Conservation (phyloP, 768 basidiomycete species). For the Podaxis mareebaensis region DNA sequence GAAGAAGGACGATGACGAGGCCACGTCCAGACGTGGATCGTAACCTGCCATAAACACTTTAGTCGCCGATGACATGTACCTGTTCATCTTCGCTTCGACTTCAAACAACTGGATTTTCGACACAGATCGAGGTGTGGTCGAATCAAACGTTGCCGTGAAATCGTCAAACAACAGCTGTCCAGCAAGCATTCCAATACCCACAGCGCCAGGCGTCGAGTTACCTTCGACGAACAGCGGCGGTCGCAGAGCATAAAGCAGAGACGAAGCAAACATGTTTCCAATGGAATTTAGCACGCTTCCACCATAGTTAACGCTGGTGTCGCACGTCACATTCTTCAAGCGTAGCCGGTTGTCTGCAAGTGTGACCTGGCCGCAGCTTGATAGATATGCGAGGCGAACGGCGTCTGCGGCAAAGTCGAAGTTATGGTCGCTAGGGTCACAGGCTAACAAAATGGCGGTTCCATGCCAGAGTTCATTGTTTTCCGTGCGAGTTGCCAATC, state of each 20-base stretch:
- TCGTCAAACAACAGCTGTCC: constrained; percentile 10
- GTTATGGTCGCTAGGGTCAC: constrained; percentile 1
- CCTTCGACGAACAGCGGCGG: background rate
- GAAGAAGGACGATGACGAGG: background rate
- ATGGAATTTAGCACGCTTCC: background rate
- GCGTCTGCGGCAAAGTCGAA: background rate
- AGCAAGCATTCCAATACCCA: constrained; percentile 6
- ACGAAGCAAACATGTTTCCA: background rate
- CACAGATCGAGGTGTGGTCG: background rate
- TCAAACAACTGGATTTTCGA: background rate
- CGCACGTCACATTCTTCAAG: background rate
- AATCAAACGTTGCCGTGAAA: constrained; percentile 4
- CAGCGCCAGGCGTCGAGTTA: background rate
- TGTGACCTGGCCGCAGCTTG: background rate
- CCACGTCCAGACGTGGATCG: background rate
- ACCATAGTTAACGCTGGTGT: background rate
- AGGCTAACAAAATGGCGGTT: background rate
- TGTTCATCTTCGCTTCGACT: constrained; percentile 3
- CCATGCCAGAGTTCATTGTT: constrained; percentile 6
- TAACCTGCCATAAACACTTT: constrained; percentile 2
- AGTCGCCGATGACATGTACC: background rate
- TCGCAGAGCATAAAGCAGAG: constrained; percentile 4
- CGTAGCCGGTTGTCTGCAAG: background rate
- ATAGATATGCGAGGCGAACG: background rate
- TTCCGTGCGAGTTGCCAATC: background rate